Evolutionary conservation across 179 eudicot genomes (phyloP).

Genomic region (Actinidia arguta): DNA sequence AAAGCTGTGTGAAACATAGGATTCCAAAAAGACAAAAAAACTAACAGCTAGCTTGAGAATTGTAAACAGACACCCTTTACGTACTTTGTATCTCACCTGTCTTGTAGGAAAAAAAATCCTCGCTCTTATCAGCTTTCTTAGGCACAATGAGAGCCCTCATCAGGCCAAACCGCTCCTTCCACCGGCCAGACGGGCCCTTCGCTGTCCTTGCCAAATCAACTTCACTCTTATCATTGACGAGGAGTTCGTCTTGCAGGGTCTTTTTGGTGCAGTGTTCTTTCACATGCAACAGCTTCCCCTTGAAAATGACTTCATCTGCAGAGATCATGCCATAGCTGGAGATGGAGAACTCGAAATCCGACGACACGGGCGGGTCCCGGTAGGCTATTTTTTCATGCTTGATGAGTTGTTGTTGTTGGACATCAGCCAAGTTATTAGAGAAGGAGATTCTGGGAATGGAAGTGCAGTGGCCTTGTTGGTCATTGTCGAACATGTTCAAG

Average conservation of each 20-base stretch:
- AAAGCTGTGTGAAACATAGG: too few relatives aligned
- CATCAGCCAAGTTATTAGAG: slow-evolving; percentile 49
- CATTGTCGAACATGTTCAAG: slow-evolving; percentile 52
- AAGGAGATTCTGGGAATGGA: slow-evolving; percentile 59
- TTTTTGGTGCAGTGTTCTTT: slow-evolving; percentile 35
- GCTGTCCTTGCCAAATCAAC: slow-evolving; percentile 32
- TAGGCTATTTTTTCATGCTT: slow-evolving; percentile 43
- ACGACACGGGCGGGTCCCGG: slow-evolving; percentile 60
- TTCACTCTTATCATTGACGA: slow-evolving; percentile 34
- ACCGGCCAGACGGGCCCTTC: slow-evolving; percentile 39
- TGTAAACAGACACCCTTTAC: too few relatives aligned
- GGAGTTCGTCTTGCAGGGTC: slow-evolving; percentile 52
- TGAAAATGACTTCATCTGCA: slow-evolving; percentile 54
- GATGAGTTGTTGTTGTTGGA: slow-evolving; percentile 36
- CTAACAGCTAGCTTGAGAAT: too few relatives aligned
- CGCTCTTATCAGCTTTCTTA: slow-evolving; percentile 31
- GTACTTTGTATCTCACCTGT: slow-evolving; percentile 23
- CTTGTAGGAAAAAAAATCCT: slow-evolving; percentile 13
- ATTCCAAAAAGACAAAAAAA: background rate
- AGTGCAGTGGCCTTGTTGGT: slow-evolving; percentile 40
- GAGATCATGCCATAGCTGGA: slow-evolving; percentile 33
- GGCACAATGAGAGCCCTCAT: slow-evolving; percentile 37
- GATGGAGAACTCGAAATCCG: slow-evolving; percentile 54
- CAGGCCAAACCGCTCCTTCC: slow-evolving; percentile 49
- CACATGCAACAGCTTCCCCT: slow-evolving; percentile 50